phyloP scores from a whole-genome alignment of 2,329 filamentous ascomycete genomes.

The Talaromyces sp. region DNA sequence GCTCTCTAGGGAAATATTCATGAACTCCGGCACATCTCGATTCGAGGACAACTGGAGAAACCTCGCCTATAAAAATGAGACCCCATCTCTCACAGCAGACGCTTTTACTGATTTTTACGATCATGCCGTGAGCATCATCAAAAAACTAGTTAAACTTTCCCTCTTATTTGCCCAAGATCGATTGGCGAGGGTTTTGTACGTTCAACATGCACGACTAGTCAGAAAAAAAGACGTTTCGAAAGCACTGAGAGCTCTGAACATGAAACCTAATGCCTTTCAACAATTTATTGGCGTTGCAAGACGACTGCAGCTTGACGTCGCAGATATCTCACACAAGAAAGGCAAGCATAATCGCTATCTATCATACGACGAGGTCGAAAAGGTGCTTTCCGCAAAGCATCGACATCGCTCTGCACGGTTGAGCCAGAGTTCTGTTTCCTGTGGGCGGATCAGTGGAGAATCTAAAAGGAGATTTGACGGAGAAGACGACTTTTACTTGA shows the following conservation, averaged over 20 bases:
- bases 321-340: slow-evolving; percentile 31
- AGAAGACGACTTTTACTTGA: background rate
- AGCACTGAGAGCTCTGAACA: slow-evolving; percentile 44
- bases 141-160: slow-evolving; percentile 62
- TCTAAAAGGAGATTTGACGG: slow-evolving; percentile 11
- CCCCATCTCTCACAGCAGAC: slow-evolving; percentile 67
- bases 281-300: slow-evolving; percentile 50
- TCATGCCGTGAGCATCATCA: slow-evolving; percentile 61
- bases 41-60: slow-evolving; percentile 63
- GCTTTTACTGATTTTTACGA: slow-evolving; percentile 71
- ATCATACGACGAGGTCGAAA: slow-evolving; percentile 39
- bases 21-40: slow-evolving; percentile 58
- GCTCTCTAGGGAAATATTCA: slow-evolving; percentile 64
- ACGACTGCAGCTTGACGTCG: slow-evolving; percentile 48
- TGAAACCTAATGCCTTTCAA: slow-evolving; percentile 40
- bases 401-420: background rate
- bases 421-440: background rate
- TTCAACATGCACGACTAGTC: slow-evolving; percentile 47
- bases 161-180: slow-evolving; percentile 54
- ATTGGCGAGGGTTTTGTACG: background rate
- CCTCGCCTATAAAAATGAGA: slow-evolving; percentile 46
- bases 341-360: slow-evolving; percentile 21
- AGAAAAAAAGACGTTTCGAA: slow-evolving; percentile 11
- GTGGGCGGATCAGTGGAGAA: slow-evolving; percentile 8
- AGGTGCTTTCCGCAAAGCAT: slow-evolving; percentile 24